These are phyloP conservation scores for Brassica nigra DNA, from an alignment of 345 rosid genomes.

Conservation along the genomic window DNA sequence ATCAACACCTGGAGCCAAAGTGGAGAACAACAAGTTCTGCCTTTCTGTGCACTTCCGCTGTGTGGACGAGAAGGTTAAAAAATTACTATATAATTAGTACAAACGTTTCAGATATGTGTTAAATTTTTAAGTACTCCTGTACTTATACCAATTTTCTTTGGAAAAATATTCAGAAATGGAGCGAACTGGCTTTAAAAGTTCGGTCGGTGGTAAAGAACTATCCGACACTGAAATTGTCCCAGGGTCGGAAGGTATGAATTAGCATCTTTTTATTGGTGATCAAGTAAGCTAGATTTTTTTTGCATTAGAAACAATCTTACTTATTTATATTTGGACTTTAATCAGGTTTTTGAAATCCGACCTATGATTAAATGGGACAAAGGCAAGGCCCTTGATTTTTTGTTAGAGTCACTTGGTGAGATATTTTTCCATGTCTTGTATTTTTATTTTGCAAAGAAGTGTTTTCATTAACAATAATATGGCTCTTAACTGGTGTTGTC, in stretches of 20 bases:
- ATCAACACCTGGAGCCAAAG: slow-evolving; percentile 73
- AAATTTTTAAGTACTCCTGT: not conserved
- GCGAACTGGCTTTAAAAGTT: slow-evolving; percentile 67
- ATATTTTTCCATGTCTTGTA: not conserved
- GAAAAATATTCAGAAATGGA: slow-evolving; percentile 63
- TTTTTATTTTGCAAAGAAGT: not conserved
- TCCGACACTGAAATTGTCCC: slow-evolving; percentile 66
- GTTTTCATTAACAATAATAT: not conserved
- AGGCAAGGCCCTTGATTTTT: slow-evolving; percentile 96
- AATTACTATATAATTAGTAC: not conserved
- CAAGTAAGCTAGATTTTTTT: not conserved
- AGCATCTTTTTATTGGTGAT: slow-evolving; percentile 17
- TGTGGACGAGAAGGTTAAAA: slow-evolving; percentile 74
- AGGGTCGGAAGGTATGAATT: slow-evolving; percentile 79
- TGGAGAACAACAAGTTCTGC: slow-evolving; percentile 95
- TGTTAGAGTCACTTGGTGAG: slow-evolving; percentile 89
- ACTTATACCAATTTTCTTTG: not conserved
- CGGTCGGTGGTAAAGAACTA: slow-evolving; percentile 64
- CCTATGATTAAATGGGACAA: slow-evolving; percentile 95
- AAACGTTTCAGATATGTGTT: not conserved
- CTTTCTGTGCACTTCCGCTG: slow-evolving; percentile 87
- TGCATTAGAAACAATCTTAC: not conserved
- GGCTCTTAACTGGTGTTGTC: not conserved
- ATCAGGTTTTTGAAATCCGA: slow-evolving; percentile 87
- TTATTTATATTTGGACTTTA: not conserved